Percentiles rank a stretch among this genome's conserved stretches.
phyloP scores from a whole-genome alignment of 208 protist genomes.

The Trypanosoma mega region DNA sequence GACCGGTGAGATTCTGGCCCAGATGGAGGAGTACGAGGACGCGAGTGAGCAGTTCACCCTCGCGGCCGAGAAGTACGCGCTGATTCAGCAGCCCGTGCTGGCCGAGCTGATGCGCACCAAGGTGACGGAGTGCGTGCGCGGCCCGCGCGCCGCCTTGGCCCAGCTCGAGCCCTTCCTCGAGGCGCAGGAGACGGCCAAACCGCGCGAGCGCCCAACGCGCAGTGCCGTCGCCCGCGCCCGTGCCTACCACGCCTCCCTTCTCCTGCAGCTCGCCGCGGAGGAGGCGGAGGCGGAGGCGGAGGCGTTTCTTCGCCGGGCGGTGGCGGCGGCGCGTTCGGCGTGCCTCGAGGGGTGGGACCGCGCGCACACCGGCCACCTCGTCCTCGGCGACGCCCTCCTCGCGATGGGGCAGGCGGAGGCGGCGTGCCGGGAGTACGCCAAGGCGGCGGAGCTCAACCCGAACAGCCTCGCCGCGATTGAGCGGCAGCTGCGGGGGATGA shows the following conservation, averaged over 20 bases:
- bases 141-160: conserved; percentile 51
- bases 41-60: conserved; percentile 71
- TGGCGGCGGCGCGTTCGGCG: conserved; percentile 46
- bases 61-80: conserved; percentile 78
- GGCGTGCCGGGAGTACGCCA: conserved; percentile 51
- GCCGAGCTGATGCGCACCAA: conserved; percentile 80
- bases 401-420: conserved; percentile 42
- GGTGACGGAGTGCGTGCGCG: conserved; percentile 49
- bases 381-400: conserved; percentile 61
- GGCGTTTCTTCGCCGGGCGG: conserved; percentile 37
- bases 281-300: conserved; percentile 11
- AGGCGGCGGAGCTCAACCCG: conserved; percentile 47
- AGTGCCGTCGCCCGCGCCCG: conserved; percentile 59
- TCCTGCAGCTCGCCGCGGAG: conserved; percentile 41
- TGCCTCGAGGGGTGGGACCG: conserved; percentile 69
- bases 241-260: conserved; percentile 72
- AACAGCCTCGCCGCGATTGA: conserved; percentile 70
- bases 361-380: conserved; percentile 52
- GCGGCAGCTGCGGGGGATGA: too few species aligned
- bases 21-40: conserved; percentile 82
- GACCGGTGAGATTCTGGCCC: conserved; percentile 71
- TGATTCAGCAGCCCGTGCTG: conserved; percentile 78
- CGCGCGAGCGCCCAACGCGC: conserved; percentile 11
- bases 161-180: conserved; percentile 54
- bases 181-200: conserved; percentile 33